Evolutionary conservation across 768 basidiomycete genomes (phyloP).

Genomic region (Rubroboletus pulcherrimus): DNA sequence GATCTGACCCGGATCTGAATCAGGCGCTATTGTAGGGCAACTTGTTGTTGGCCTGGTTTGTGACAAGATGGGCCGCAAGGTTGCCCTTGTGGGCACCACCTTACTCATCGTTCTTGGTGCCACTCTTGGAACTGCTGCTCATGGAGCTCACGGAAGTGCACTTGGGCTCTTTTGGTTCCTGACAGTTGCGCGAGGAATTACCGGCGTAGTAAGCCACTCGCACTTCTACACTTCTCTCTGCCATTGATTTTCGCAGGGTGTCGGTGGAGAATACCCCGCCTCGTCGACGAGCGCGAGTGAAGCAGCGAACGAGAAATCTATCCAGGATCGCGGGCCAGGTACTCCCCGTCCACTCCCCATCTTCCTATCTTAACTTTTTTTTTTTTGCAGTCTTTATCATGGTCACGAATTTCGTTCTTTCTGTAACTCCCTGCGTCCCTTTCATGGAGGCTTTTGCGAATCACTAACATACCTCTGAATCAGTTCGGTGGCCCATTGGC

Average conservation of each 20-base stretch:
- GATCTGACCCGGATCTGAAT: slow-evolving; percentile 1
- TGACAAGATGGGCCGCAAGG: slow-evolving; percentile 70
- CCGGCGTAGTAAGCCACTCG: slow-evolving; percentile 49
- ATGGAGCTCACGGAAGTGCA: slow-evolving; percentile 53
- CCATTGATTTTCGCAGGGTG: slow-evolving; percentile 42
- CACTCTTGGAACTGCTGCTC: slow-evolving; percentile 63
- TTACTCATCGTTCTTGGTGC: slow-evolving; percentile 67
- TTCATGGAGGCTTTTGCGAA: not conserved
- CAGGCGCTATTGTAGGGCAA: slow-evolving; percentile 62
- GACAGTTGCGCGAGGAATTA: slow-evolving; percentile 67
- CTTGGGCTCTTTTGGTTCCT: slow-evolving; percentile 71
- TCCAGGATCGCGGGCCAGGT: slow-evolving; percentile 59
- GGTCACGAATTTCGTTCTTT: slow-evolving; percentile 70
- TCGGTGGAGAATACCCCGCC: slow-evolving; percentile 76
- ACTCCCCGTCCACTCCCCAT: slow-evolving; percentile 4
- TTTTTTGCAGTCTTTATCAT: slow-evolving; percentile 56
- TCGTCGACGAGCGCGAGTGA: slow-evolving; percentile 67
- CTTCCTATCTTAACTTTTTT: not conserved
- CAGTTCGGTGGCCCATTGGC: slow-evolving; percentile 67
- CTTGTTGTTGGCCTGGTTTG: slow-evolving; percentile 64
- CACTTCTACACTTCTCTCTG: not conserved
- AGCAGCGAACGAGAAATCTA: slow-evolving; percentile 67
- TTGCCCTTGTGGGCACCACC: slow-evolving; percentile 68
- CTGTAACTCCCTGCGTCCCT: slow-evolving; percentile 35
- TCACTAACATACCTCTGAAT: slow-evolving; percentile 7